Conservation (phyloP, 345 rosid genomes). For the Gossypium turneri region DNA sequence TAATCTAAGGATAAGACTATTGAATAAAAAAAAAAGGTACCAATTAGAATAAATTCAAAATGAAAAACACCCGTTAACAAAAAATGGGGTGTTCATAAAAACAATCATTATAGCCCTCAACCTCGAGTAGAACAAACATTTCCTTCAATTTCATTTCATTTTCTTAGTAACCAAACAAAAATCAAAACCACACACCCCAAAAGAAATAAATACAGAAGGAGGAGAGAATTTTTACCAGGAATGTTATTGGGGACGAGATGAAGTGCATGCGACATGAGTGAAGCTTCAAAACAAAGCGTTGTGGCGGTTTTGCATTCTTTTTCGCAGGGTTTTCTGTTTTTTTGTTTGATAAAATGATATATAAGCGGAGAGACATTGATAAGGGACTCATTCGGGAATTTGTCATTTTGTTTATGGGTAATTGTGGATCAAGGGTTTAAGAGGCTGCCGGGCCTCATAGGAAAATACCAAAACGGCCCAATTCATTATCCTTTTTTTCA, state of each 20-base stretch:
- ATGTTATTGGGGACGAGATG: conserved; percentile 4
- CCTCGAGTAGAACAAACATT: not conserved
- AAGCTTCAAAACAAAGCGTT: not conserved
- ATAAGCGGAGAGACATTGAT: not conserved
- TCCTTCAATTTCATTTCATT: not conserved
- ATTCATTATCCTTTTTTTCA: not conserved
- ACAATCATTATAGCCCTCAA: not conserved
- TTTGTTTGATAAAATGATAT: not conserved
- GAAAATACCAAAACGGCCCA: not conserved
- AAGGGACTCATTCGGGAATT: conserved; percentile 1
- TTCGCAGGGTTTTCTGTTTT: not conserved
- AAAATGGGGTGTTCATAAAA: not conserved
- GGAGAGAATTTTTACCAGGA: not conserved
- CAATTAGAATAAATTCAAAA: not conserved
- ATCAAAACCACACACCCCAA: not conserved
- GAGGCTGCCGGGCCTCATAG: not conserved
- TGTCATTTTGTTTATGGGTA: not conserved
- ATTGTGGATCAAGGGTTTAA: not conserved
- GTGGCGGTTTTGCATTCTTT: conserved; percentile 7
- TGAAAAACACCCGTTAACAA: not conserved
- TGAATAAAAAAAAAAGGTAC: not conserved
- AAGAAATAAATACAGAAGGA: not conserved
- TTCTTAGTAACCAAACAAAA: conserved; percentile 1
- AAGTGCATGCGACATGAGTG: conserved; percentile 19
- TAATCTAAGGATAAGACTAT: not conserved